A percentile compares a stretch with the other conserved stretches of the same genome.
These are phyloP conservation scores for Aquilaria yunnanensis DNA, from an alignment of 345 rosid species.

Conservation along the genomic window DNA sequence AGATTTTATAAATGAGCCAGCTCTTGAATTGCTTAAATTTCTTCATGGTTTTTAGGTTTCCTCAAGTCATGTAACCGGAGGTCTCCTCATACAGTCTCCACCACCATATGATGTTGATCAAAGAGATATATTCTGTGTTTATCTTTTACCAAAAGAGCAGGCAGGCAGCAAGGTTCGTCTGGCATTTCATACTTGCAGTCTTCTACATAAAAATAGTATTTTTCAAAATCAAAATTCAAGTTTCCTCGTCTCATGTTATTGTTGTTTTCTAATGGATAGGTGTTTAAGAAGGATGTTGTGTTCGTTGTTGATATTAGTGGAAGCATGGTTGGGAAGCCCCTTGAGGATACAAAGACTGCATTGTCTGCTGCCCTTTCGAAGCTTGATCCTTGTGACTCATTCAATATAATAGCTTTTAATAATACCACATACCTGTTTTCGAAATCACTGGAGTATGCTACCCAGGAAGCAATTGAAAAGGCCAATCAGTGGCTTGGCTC, in stretches of 20 bases:
- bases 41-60: conserved; percentile 37
- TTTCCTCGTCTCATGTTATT: conserved; percentile 12
- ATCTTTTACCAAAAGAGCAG: conserved; percentile 68
- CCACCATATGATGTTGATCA: conserved; percentile 64
- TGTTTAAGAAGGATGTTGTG: conserved; percentile 64
- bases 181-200: background rate
- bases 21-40: conserved; percentile 13
- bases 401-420: conserved; percentile 77
- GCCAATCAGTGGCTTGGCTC: conserved; percentile 64
- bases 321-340: conserved; percentile 79
- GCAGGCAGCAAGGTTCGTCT: conserved; percentile 47
- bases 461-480: conserved; percentile 51
- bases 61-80: conserved; percentile 53
- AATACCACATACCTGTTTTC: conserved; percentile 60
- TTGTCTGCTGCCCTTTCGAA: conserved; percentile 44
- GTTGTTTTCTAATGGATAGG: conserved; percentile 34
- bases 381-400: conserved; percentile 69
- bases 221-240: background rate
- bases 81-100: conserved; percentile 76
- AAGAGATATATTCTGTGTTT: conserved; percentile 71
- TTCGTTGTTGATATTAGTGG: conserved; percentile 86
- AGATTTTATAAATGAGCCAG: background rate
- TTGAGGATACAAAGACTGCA: conserved; percentile 63
- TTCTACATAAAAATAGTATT: background rate
- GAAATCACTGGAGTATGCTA: conserved; percentile 55